Percentiles rank a stretch among this genome's conserved stretches.
Conservation (phyloP, 1,284 basidiomycete genomes). For the Xerocomus nothofagi region DNA sequence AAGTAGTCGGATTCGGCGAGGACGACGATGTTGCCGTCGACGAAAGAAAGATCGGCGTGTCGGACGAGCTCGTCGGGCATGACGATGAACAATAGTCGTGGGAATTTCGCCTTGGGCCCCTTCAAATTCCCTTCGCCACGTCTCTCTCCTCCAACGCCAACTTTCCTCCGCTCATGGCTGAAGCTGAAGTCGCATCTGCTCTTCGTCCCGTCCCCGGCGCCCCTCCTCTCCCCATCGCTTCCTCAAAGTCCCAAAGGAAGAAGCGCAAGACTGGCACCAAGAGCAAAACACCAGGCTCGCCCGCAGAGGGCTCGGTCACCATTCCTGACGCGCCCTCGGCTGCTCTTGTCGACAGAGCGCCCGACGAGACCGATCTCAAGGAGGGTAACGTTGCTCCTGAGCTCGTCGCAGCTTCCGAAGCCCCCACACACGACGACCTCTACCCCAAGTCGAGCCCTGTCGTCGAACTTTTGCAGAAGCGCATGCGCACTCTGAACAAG, state of each 20-base stretch:
- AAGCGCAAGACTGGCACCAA: constrained; percentile 58
- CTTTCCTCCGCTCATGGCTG: constrained; percentile 44
- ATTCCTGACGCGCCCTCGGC: constrained; percentile 50
- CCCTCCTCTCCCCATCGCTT: constrained; percentile 56
- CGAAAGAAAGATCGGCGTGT: constrained; percentile 60
- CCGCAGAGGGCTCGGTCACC: constrained; percentile 38
- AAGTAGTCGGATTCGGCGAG: constrained; percentile 58
- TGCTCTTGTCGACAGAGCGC: constrained; percentile 51
- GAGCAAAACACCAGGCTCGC: constrained; percentile 40
- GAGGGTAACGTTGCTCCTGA: constrained; percentile 52
- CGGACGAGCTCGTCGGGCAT: constrained; percentile 32
- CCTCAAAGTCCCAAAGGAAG: constrained; percentile 66
- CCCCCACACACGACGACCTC: constrained; percentile 44
- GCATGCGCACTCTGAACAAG: constrained; percentile 73
- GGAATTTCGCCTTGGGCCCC: constrained; percentile 15
- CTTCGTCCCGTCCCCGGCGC: constrained; percentile 72
- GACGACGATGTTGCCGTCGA: constrained; percentile 65
- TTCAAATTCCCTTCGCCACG: constrained; percentile 18
- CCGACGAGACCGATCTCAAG: constrained; percentile 47
- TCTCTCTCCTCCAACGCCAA: constrained; percentile 1
- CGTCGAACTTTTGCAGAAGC: constrained; percentile 75
- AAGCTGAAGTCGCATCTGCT: constrained; percentile 33
- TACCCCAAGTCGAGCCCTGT: constrained; percentile 60
- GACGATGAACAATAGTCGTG: constrained; percentile 16
- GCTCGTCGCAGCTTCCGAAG: constrained; percentile 45